Base-by-base conservation (phyloP, 2,329 filamentous ascomycete species). In the Thielaviopsis euricoi region DNA sequence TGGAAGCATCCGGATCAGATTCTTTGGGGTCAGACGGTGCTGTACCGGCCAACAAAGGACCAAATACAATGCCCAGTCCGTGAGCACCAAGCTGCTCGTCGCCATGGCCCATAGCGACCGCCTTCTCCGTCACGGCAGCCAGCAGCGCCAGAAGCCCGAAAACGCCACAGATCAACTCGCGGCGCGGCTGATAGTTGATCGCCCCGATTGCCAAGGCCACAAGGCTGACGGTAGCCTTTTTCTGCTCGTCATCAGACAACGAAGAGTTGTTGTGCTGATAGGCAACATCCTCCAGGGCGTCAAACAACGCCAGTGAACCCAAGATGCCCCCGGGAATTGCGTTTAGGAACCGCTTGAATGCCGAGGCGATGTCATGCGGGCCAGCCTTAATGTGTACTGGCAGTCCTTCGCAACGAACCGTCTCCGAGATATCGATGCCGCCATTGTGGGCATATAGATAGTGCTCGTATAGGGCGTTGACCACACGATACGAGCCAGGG, bases 31-130 rank as follows among this genome's bases (percentile, higher is more conserved):
- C 29, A 48, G 50, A 53, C 17, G 48, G 55, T 23, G 55, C 49
- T 19, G 48, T 58, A 1, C 82, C 79, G 2, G 85, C 66, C 5
- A 86, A 69, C 0, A 86, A 70, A 1, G 83, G 82, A 0, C 82
- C 83, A 65, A 86, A 85, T 1, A 85, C 71, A 55, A 83, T 80
- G 0, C 81, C 79, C 83, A 86, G 12, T 79, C 81, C 82, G 85
- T 85, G 52, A 82, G 64, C 60, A 83, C 80, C 58, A 19, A 60
- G 48, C 9, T 57, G 55, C 56, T 60, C 58, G 21, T 57, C 58
- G 17, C 58, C 58, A 37, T 52, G 48, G 2, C 58, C 58, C 25
- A 54, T 48, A n/a, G 55, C 58, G 13, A 74, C 73, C 0, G 74
- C 68, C 37, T 70, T 73, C 64, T 85, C 79, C 1, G 81, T 78